phyloP scores from a whole-genome alignment of 257 asterid species.

The Solanum pinnatisectum region DNA sequence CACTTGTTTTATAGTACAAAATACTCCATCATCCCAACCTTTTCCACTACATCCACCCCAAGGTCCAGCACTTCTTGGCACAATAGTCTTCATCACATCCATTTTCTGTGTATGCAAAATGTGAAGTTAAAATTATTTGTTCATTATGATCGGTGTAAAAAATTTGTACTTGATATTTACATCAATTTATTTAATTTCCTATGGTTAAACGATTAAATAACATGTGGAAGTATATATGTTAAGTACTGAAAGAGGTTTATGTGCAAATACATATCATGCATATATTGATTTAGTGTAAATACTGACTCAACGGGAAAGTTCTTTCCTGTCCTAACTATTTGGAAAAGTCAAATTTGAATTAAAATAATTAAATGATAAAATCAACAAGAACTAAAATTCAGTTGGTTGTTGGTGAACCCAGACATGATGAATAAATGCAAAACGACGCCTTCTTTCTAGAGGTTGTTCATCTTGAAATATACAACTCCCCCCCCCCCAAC shows the following conservation, averaged over 20 bases:
- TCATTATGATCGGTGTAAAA: neutral
- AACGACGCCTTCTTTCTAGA: neutral
- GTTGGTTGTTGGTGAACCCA: neutral
- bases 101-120: neutral
- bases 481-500: neutral
- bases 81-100: neutral
- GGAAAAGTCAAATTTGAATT: neutral
- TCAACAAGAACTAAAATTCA: neutral
- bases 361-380: neutral
- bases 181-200: neutral
- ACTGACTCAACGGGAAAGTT: neutral
- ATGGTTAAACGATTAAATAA: neutral
- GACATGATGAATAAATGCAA: neutral
- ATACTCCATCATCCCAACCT: conserved; percentile 18
- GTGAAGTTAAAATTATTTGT: neutral
- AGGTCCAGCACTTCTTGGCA: conserved; percentile 7
- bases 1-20: neutral
- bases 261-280: neutral
- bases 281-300: neutral
- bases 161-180: neutral
- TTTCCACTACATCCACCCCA: conserved; percentile 4
- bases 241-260: neutral
- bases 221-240: neutral
- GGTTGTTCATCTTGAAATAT: neutral
- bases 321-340: neutral